Percentiles rank a stretch among this genome's conserved stretches.
Evolutionary conservation across 352 stramenopile species (phyloP).

Genomic region (Globisporangium cylindrosporum): DNA sequence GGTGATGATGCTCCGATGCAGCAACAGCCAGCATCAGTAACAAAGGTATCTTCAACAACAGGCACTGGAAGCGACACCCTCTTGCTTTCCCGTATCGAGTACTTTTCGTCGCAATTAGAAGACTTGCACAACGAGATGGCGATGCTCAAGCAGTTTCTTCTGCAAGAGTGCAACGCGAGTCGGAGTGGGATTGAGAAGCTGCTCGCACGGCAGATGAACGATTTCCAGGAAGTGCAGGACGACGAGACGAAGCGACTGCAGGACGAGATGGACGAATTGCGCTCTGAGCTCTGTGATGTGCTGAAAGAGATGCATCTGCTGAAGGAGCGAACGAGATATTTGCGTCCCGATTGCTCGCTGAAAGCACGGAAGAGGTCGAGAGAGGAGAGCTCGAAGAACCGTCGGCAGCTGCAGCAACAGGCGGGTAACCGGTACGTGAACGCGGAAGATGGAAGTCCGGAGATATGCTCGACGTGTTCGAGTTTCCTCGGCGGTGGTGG

Average conservation of each 20-base stretch:
- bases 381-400: background rate
- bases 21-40: conserved; percentile 12
- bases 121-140: conserved; percentile 49
- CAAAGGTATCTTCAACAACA: background rate
- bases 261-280: conserved; percentile 63
- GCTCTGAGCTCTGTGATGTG: conserved; percentile 60
- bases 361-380: conserved; percentile 4
- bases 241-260: conserved; percentile 50
- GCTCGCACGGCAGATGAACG: conserved; percentile 43
- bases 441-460: background rate
- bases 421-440: background rate
- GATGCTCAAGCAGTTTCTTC: conserved; percentile 44
- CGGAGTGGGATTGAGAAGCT: conserved; percentile 51
- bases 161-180: conserved; percentile 47
- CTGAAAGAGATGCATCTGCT: conserved; percentile 65
- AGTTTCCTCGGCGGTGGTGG: background rate
- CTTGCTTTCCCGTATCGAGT: conserved; percentile 35
- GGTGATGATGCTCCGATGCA: background rate
- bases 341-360: conserved; percentile 31
- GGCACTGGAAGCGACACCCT: conserved; percentile 12
- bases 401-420: background rate
- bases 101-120: conserved; percentile 41
- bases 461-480: conserved; percentile 7
- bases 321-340: conserved; percentile 70
- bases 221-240: conserved; percentile 45